Evolutionary conservation across 2,329 filamentous ascomycete genomes (phyloP).

Genomic region (Alternaria metachromatica): DNA sequence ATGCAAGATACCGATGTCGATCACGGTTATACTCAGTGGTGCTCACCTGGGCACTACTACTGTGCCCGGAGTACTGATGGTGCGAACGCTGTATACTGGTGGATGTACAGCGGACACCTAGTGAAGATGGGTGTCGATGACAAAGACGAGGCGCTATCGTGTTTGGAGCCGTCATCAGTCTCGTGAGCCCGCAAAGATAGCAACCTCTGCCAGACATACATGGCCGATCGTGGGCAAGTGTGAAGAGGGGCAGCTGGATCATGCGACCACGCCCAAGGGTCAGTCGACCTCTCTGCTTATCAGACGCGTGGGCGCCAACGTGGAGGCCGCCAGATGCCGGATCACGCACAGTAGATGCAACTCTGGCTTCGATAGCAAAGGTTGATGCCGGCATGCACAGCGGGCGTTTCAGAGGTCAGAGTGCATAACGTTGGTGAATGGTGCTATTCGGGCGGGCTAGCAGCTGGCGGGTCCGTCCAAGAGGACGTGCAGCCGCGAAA

Average conservation of each 20-base stretch:
- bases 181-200: constrained; percentile 24
- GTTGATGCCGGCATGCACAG: constrained; percentile 32
- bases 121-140: constrained; percentile 1
- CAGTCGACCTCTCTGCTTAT: constrained; percentile 20
- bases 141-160: background rate
- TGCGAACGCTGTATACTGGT: background rate
- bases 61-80: background rate
- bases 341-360: background rate
- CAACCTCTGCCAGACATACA: background rate
- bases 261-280: constrained; percentile 31
- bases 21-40: constrained; percentile 15
- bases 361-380: background rate
- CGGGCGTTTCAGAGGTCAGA: constrained; percentile 35
- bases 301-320: constrained; percentile 20
- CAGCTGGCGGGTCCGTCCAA: constrained; percentile 38
- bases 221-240: constrained; percentile 23
- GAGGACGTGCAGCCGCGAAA: constrained; percentile 39
- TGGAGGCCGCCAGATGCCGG: constrained; percentile 8
- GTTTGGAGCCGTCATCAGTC: constrained; percentile 12
- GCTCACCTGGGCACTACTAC: background rate
- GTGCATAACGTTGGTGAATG: constrained; percentile 43
- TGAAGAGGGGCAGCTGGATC: constrained; percentile 35
- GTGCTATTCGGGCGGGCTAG: constrained; percentile 36
- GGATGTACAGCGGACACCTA: constrained; percentile 4
- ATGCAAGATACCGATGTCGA: constrained; percentile 14